These are phyloP conservation scores for Thalassiosira profunda DNA, from an alignment of 108 stramenopile species.

Conservation along the genomic window DNA sequence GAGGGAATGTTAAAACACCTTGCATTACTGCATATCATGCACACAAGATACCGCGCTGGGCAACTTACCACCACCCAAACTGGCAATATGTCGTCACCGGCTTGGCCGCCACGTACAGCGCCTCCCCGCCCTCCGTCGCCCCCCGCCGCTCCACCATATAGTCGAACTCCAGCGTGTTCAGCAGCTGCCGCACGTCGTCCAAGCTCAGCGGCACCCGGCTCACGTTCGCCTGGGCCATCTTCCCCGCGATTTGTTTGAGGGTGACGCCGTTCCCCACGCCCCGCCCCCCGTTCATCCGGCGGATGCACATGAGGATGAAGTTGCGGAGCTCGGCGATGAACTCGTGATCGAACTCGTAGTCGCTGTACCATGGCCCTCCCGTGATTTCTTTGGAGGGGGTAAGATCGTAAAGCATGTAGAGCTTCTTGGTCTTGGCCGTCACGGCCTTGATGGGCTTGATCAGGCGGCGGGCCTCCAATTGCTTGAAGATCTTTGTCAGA, in stretches of 20 bases:
- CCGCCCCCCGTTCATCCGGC: conserved; percentile 62
- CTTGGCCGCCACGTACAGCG: conserved; percentile 59
- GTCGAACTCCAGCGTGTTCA: conserved; percentile 91
- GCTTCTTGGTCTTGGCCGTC: conserved; percentile 95
- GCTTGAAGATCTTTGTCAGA: conserved; percentile 95
- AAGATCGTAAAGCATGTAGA: conserved; percentile 97
- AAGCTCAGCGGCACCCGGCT: conserved; percentile 84
- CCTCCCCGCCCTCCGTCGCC: conserved; percentile 53
- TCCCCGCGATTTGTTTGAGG: conserved; percentile 64
- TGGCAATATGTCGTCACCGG: conserved; percentile 75
- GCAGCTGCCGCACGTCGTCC: conserved; percentile 90
- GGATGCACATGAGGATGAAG: conserved; percentile 79
- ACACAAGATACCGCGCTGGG: too few relatives aligned
- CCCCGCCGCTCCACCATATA: conserved; percentile 71
- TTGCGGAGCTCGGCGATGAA: conserved; percentile 94
- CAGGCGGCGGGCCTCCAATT: conserved; percentile 85
- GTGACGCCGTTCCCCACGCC: conserved; percentile 72
- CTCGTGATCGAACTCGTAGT: conserved; percentile 98
- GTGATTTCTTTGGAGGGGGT: conserved; percentile 96
- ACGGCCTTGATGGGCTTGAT: conserved; percentile 98
- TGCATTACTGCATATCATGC: too few relatives aligned
- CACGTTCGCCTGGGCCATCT: conserved; percentile 84
- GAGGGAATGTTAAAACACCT: too few relatives aligned
- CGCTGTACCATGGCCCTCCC: conserved; percentile 98
- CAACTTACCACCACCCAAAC: conserved; percentile 60